Base-by-base conservation (phyloP, 441 rosid genomes). In the Populus trichocarpa region DNA sequence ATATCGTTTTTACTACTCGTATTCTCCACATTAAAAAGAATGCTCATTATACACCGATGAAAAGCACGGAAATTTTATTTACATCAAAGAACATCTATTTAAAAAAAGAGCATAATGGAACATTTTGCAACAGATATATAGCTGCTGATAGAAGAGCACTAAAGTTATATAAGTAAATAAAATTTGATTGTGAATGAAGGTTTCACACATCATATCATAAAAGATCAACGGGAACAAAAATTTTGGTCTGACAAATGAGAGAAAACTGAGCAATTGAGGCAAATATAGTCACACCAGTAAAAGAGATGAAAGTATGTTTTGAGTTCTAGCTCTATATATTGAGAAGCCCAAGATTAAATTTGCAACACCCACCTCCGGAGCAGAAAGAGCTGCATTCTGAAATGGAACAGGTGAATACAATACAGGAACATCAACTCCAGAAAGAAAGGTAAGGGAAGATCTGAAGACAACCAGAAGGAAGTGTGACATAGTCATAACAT, bases 341-440 rank as follows among this genome's bases (percentile, higher is more conserved):
- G 33, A 13, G 73, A 22, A 8, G 67, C 10, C 65, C 26, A 53
- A 35, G 5, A 66, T 14, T 71, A 63, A 42, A 26, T 26, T 63
- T 32, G 64, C 14, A 26, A 42, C 13, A 81, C 90, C 70, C 77
- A 94, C 99, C 96, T 93, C 91, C 0, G 98, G 99, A 74, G 93
- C 84, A 79, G 95, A 93, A 73, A 95, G 67, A 78, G 99, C 88
- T 76, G 95, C 93, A 84, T 95, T 91, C 73, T 86, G 94, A 83
- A 91, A 97, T 16, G 93, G 92, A 38, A 92, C 83, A 32, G 96
- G 94, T 67, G 99, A 91, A 86, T 88, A 95, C 74, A 97, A 70
- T 78, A 88, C 73, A 11, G 97, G 99, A 81, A 95, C 96, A 74
- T 97, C 99, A 78, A 79, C 83, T 8, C 90, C 89, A 72, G 87